These are phyloP conservation scores for Fusarium sp. DNA, from an alignment of 2,329 filamentous ascomycete species.

Conservation along the genomic window DNA sequence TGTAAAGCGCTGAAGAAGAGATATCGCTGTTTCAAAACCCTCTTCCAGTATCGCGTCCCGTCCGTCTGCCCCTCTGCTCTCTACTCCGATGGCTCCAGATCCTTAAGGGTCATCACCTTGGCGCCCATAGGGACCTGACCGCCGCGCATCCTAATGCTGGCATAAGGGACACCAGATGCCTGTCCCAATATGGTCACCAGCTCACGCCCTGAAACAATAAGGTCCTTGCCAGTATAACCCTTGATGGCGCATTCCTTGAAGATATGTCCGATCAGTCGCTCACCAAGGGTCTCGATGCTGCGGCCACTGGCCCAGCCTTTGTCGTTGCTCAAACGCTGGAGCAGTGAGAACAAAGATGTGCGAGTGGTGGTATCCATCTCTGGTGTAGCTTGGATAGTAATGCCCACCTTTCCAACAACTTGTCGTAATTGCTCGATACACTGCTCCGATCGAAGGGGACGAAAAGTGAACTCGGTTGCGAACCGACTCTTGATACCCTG, in stretches of 20 bases:
- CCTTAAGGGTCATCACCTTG: constrained; percentile 45
- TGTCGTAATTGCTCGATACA: constrained; percentile 56
- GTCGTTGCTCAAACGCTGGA: constrained; percentile 53
- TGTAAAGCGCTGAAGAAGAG: not conserved
- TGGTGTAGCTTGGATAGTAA: constrained; percentile 40
- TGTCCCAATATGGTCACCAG: constrained; percentile 42
- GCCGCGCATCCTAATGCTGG: constrained; percentile 35
- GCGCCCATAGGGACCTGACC: constrained; percentile 43
- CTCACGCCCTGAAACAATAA: constrained; percentile 42
- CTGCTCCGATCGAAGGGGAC: constrained; percentile 52
- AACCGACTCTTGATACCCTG: constrained; percentile 70
- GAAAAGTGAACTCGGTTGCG: constrained; percentile 67
- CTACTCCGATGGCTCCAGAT: constrained; percentile 43
- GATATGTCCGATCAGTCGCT: constrained; percentile 56
- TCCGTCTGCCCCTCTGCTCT: constrained; percentile 20
- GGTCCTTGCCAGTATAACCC: constrained; percentile 41
- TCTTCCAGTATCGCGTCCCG: not conserved
- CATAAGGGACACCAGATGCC: constrained; percentile 39
- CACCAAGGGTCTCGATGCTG: constrained; percentile 65
- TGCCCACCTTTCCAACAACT: constrained; percentile 44
- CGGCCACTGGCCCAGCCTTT: constrained; percentile 68
- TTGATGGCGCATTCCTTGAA: constrained; percentile 47
- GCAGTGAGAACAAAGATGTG: constrained; percentile 43
- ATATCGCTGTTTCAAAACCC: not conserved
- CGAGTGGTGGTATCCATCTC: constrained; percentile 38